Conservation (phyloP, 305 asterid genomes). For the Fraxinus dipetala region DNA sequence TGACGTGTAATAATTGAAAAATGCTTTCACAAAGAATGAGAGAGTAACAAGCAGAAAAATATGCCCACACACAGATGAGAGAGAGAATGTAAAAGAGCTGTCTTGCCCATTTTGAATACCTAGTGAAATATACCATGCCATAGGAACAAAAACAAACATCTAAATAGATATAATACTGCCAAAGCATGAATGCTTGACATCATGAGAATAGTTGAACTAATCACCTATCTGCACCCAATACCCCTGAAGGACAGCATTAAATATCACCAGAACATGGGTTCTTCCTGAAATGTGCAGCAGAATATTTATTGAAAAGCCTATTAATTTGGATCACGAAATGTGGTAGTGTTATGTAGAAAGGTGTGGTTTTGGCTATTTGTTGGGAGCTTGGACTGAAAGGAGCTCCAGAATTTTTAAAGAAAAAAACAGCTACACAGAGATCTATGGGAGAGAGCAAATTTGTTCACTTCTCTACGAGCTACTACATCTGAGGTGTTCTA, state of each 20-base stretch:
- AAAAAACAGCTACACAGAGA: not conserved
- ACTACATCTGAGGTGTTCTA: not conserved
- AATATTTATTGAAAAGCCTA: not conserved
- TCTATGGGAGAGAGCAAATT: not conserved
- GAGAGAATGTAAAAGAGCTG: not conserved
- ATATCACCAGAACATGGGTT: not conserved
- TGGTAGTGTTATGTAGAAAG: not conserved
- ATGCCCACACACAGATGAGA: not conserved
- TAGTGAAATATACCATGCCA: not conserved
- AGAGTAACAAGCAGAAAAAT: not conserved
- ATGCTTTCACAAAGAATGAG: not conserved
- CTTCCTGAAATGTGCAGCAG: not conserved
- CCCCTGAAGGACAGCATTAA: not conserved
- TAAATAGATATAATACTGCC: not conserved
- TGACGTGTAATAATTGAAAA: not conserved
- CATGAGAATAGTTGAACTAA: not conserved
- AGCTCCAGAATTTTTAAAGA: not conserved
- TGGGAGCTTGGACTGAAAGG: not conserved
- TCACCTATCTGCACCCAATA: not conserved
- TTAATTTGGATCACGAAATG: not conserved
- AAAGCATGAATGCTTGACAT: not conserved
- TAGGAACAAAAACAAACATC: not conserved
- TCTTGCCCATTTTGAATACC: not conserved
- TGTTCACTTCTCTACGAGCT: not conserved
- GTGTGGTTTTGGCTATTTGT: not conserved